Conservation (phyloP, 139 green algal species). For the Coelastrella sp. region DNA sequence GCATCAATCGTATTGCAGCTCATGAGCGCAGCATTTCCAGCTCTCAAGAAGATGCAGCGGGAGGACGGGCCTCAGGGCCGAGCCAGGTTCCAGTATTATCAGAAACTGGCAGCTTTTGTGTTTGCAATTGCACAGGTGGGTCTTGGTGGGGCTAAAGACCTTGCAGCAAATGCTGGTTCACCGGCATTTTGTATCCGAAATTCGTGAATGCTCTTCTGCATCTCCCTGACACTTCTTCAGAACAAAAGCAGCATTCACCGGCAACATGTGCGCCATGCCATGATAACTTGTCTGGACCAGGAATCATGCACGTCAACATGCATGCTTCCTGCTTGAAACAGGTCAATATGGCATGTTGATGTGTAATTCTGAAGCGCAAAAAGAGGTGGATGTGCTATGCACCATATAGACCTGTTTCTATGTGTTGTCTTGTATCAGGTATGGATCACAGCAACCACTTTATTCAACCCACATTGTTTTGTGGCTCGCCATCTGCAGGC, state of each 20-base stretch:
- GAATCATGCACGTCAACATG: too few relatives aligned
- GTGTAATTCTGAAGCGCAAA: too few relatives aligned
- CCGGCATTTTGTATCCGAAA: neutral
- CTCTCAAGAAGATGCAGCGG: constrained; percentile 95
- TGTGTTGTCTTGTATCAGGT: neutral
- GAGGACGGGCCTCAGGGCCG: constrained; percentile 94
- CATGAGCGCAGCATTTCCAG: constrained; percentile 87
- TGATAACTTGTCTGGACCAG: too few relatives aligned
- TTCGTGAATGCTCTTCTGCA: too few relatives aligned
- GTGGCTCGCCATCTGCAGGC: constrained; percentile 53
- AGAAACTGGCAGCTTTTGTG: constrained; percentile 86
- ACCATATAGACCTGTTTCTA: too few relatives aligned
- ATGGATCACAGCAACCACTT: too few relatives aligned
- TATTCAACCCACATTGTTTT: neutral
- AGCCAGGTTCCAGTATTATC: constrained; percentile 92
- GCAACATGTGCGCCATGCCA: too few relatives aligned
- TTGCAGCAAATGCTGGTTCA: neutral
- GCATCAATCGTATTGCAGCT: constrained; percentile 95
- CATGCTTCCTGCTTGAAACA: too few relatives aligned
- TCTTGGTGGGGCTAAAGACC: neutral
- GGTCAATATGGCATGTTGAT: too few relatives aligned
- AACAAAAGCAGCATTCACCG: too few relatives aligned
- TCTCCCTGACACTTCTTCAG: too few relatives aligned
- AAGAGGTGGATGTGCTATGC: too few relatives aligned
- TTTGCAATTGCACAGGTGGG: constrained; percentile 88